These are phyloP conservation scores for Lentinula sp. DNA, from an alignment of 768 basidiomycete genomes.

Conservation along the genomic window DNA sequence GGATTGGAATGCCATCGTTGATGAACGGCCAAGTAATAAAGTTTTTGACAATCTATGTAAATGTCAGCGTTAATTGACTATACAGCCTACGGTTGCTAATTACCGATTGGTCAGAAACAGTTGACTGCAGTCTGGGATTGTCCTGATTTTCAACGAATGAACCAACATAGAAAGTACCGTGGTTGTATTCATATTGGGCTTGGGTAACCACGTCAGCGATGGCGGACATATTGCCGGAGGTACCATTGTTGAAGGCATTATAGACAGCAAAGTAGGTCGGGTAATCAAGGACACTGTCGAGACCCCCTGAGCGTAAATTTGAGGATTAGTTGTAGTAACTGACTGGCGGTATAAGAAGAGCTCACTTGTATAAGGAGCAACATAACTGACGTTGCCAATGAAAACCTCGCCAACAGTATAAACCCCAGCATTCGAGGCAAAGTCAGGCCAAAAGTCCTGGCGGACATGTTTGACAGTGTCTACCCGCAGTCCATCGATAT, in stretches of 20 bases:
- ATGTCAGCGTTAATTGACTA: not conserved
- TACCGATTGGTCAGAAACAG: slow-evolving; percentile 40
- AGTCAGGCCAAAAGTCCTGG: slow-evolving; percentile 60
- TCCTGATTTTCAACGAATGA: slow-evolving; percentile 74
- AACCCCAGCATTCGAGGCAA: slow-evolving; percentile 55
- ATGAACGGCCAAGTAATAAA: slow-evolving; percentile 61
- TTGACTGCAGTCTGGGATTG: slow-evolving; percentile 50
- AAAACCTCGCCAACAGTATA: slow-evolving; percentile 64
- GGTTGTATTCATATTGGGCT: slow-evolving; percentile 38
- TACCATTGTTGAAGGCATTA: slow-evolving; percentile 41
- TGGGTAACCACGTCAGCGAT: slow-evolving; percentile 19
- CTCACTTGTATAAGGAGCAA: slow-evolving; percentile 31
- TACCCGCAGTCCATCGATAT: slow-evolving; percentile 66
- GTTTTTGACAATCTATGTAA: slow-evolving; percentile 32
- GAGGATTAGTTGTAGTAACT: not conserved
- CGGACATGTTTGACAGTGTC: slow-evolving; percentile 59
- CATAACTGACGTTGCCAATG: slow-evolving; percentile 20
- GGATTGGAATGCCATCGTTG: slow-evolving; percentile 63
- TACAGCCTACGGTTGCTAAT: slow-evolving; percentile 14
- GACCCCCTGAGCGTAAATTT: slow-evolving; percentile 7
- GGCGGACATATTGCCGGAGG: slow-evolving; percentile 42
- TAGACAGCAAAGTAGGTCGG: slow-evolving; percentile 48
- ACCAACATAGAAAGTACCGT: slow-evolving; percentile 32
- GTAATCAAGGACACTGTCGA: slow-evolving; percentile 58
- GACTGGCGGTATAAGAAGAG: not conserved